Conservation (phyloP, 306 rosid genomes). For the Biancaea sappan region DNA sequence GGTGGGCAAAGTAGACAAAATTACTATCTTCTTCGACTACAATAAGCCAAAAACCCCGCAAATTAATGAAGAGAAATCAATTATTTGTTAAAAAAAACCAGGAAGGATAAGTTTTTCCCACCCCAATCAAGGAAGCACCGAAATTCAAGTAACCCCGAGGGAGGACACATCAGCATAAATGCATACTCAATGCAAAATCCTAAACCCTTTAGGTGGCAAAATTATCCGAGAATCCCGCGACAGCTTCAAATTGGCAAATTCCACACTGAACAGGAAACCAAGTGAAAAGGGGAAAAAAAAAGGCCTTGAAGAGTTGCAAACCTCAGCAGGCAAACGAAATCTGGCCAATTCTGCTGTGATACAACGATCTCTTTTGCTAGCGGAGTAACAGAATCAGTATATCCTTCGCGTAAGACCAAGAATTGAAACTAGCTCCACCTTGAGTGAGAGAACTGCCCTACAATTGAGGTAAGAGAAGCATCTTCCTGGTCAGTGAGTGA, state of each 20-base stretch:
- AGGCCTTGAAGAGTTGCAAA: slow-evolving; percentile 26
- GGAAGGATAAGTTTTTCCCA: not conserved
- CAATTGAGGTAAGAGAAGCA: slow-evolving; percentile 3
- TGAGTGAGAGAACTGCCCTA: slow-evolving; percentile 35
- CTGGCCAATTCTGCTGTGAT: slow-evolving; percentile 24
- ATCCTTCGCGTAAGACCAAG: not conserved
- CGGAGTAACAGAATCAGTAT: not conserved
- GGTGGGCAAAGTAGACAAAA: not conserved
- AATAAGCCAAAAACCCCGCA: not conserved
- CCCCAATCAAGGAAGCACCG: slow-evolving; percentile 27
- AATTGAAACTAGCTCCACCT: slow-evolving; percentile 29
- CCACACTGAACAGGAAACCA: not conserved
- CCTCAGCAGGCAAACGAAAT: slow-evolving; percentile 47
- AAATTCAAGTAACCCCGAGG: slow-evolving; percentile 10
- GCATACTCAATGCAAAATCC: slow-evolving; percentile 10
- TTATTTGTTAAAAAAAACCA: not conserved
- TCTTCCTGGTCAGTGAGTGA: slow-evolving; percentile 29
- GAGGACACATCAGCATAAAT: slow-evolving; percentile 9
- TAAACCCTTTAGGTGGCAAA: slow-evolving; percentile 33
- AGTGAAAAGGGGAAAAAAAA: not conserved
- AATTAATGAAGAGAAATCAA: not conserved
- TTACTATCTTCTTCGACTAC: not conserved
- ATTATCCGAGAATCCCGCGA: slow-evolving; percentile 30
- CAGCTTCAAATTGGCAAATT: slow-evolving; percentile 30
- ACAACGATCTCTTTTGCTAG: slow-evolving; percentile 24